Evolutionary conservation across 495 filamentous ascomycete genomes (phyloP), one percentile per base, ranked within the genome.

Genomic region (Penicillium canariense): DNA sequence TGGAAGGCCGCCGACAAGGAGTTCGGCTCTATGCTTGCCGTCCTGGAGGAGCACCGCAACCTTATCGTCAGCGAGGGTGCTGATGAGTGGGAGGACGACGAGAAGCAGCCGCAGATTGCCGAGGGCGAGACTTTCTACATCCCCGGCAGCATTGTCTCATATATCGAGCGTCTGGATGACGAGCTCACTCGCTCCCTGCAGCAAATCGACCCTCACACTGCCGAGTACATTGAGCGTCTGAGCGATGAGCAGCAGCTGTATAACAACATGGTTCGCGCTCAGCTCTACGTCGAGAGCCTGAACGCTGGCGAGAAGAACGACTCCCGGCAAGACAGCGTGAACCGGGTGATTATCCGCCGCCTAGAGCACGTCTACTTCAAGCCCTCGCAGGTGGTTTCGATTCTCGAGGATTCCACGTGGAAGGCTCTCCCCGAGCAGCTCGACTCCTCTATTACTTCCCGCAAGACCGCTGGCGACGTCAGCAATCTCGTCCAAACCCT

Each of bases 321-420:
- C 44, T 73, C 83, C 17, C 78, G 87, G 7, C 89, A 94, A 68
- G 92, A 96, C 52, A 87, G 79, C 68, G 62, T 92, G 27, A 97
- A 97, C 77, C 87, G 94, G 12, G 83, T 97, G 36, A 83, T 97
- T 40, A 95, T 97, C 83, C 82, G 94, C 50, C 84, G 94, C 53
- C 76, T 99, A 55, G 95, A 99, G 74, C 94, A 99, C 68, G 82
- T 97, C 55, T 97, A 99, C 77, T 99, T 97, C 85, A 98, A 98
- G 87, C 94, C 94, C 34, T 81, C 91, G 12, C 89, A 93, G 74
- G 93, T 98, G 11, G 87, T 97, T 52, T 87, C 84, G 52, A 95
- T 94, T 38, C 82, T 96, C 39, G 94, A 99, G 68, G 89, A 95
- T 55, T 90, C 87, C 64, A 87, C 87, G 40, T 96, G 92, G 91